Evolutionary conservation across 2,329 filamentous ascomycete species (phyloP), one percentile per base, ranked within the genome.

Genomic region (Aphanoascus verrucosus): DNA sequence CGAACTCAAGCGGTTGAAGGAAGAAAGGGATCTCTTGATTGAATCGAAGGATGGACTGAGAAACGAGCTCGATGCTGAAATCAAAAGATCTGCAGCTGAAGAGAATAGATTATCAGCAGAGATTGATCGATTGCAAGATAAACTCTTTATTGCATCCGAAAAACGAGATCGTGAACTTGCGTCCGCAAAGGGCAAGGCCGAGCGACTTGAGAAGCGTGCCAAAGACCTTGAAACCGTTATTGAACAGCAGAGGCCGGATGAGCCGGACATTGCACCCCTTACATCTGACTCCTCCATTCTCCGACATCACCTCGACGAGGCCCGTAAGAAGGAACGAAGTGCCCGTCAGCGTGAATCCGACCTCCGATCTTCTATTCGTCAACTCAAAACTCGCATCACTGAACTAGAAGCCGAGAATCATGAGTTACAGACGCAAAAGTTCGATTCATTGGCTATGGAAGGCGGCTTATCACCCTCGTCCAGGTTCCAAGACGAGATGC

Each of bases 341-440:
- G 76, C 82, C 49, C 68, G 84, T 31, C 79, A 85, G 60, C 80
- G 81, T n/a, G 85, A 87, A 62, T 71, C 76, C 8, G 67, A 77
- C 5, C 79, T 84, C 59, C 84, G 82, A 59, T 78, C 84, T 31
- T 70, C 73, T 1, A 74, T 84, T 55, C 82, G 83, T 55, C 72
- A 74, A 17, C 77, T 86, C 55, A 85, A 84, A 65, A 76, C 77
- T 46, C 78, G 83, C 54, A 77, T 88, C 47, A 72, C 77, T 1
- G 80, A 86, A 35, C 75, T 88, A 14, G 84, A 88, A 64, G 77
- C 78, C 40, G 79, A 84, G 55, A 73, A 84, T 3, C 82, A 86
- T 59, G 81, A 88, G 55, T 74, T 78, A 5, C 67, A 73, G 49
- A 70, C 74, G 55, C 70, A 69, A 20, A 74, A 82, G 40, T 76